Base-by-base conservation (phyloP, 2,329 filamentous ascomycete species). In the Metarhizium album region DNA sequence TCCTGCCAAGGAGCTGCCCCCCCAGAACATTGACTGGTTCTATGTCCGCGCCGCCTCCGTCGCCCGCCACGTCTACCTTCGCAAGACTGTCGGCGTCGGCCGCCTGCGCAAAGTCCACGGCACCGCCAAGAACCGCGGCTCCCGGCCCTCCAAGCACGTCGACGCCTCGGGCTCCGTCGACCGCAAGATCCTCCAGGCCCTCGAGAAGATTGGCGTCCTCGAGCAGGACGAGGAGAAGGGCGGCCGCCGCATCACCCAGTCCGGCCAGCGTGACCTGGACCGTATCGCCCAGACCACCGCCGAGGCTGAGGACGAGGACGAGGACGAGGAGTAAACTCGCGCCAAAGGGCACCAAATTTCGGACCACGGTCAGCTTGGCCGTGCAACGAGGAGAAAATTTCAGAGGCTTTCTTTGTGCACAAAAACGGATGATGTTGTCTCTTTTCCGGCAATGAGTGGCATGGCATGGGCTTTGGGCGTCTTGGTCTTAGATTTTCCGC, bases 181-280 rank as follows among this genome's bases (percentile, higher is more conserved):
- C 82, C 90, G 93, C 75, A 96, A 96, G 82, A 81, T 95, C 71
- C 78, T 96, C 73, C 93, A 98, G 82, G 80, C 90, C 57, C 87
- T 98, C 54, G 93, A 96, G 87, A 96, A 97, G 87, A 96, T 98
- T 67, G 90, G 91, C 74, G 90, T 98, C 64, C 79, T 98, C 58
- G 93, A 98, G 86, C 79, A 87, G 69, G 91, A 96, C 67, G 91
- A 96, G 82, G 91, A 97, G 63, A 95, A 95, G 83, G 93, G 93
- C 75, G 93, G 93, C 69, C 88, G 93, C 70, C 85, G 93, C 74
- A 97, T 98, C 78, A 97, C 93, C 67, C 90, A 97, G 82, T 83
- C 84, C 68, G 93, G 93, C 70, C 90, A 96, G 84, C 88, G 93
- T 81, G 93, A 98, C 86, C 82, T 98, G 82, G 93, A 97, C 81